Evolutionary conservation across 2,329 filamentous ascomycete genomes (phyloP).

Genomic region (Cercospora zeina): DNA sequence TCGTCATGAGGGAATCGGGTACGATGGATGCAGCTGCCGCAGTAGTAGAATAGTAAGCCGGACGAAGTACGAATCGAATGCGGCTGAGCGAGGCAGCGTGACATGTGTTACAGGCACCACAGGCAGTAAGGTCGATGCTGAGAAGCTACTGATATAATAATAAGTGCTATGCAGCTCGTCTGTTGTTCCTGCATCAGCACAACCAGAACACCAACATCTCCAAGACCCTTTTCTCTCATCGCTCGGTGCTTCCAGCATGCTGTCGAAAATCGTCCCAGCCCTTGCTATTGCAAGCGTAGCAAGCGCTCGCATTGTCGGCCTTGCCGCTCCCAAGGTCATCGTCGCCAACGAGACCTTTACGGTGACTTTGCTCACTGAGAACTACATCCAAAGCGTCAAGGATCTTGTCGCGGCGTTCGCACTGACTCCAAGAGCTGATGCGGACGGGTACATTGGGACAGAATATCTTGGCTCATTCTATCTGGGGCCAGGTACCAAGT

Average conservation of each 20-base stretch:
- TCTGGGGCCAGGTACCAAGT: slow-evolving; percentile 20
- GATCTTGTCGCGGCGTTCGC: slow-evolving; percentile 25
- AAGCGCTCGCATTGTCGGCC: slow-evolving; percentile 22
- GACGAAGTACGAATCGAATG: background rate
- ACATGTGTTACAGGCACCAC: background rate
- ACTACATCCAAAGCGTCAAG: slow-evolving; percentile 27
- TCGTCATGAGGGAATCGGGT: background rate
- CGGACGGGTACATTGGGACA: slow-evolving; percentile 17
- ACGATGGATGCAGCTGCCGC: background rate
- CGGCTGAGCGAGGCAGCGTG: slow-evolving; percentile 6
- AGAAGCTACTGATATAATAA: background rate
- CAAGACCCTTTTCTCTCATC: background rate
- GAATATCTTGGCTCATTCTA: slow-evolving; percentile 26
- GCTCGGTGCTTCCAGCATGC: slow-evolving; percentile 2
- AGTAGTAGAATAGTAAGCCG: slow-evolving; percentile 5
- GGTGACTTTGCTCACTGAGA: slow-evolving; percentile 24
- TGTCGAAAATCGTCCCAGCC: background rate
- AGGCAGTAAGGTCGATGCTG: background rate
- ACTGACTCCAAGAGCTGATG: slow-evolving; percentile 10
- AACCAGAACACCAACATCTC: background rate
- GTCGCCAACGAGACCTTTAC: slow-evolving; percentile 20
- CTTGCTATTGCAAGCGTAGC: slow-evolving; percentile 18
- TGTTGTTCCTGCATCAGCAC: slow-evolving; percentile 8
- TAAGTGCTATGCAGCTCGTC: background rate
- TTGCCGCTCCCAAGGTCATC: slow-evolving; percentile 21